Evolutionary conservation across 106 monocot species (phyloP), one percentile per base, ranked within the genome.

Genomic region (Platanthera guangdongensis): DNA sequence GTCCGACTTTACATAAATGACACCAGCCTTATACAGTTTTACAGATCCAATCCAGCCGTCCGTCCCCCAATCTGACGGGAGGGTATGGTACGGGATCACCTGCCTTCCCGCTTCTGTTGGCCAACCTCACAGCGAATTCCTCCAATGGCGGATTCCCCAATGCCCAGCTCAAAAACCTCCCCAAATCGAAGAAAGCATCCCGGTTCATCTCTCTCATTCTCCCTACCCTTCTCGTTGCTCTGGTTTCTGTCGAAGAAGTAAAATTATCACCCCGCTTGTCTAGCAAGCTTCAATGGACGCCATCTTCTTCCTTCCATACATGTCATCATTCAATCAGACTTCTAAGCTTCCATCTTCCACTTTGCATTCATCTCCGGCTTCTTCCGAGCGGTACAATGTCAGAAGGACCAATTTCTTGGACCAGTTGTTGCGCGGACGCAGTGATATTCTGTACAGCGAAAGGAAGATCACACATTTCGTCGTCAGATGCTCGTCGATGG

Each of bases 401-500:
- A 51, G 39, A 78, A 82, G 80, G 47, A 73, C 78, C 64, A 18
- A 25, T 72, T 64, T 72, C 47, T 82, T 82, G 48, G 16, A 30
- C 50, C 57, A 19, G 12, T 76, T 76, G 15, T 39, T 16, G 52
- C 50, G 74, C 48, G 49, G 72, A 8, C 21, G 72, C 51, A 19
- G 21, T 22, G 28, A 30, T 47, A 50, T 45, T 51, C 53, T 71
- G 6, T 76, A 53, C 25, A 16, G 22, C 12, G 45, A 7, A 25
- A 62, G 75, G 50, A 86, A 74, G 30, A 53, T 21, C 19, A 45
- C 69, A 39, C 68, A 73, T 77, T 79, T 72, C 48, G 12, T 74
- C 12, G 50, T 82, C 68, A 73, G 52, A 14, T 87, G 86, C 48
- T 84, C 80, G 3, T 78, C 83, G 32, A 32, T 78, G 59, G 77